Evolutionary conservation across 2,329 filamentous ascomycete genomes (phyloP).

Genomic region (Beauveria asiatica): DNA sequence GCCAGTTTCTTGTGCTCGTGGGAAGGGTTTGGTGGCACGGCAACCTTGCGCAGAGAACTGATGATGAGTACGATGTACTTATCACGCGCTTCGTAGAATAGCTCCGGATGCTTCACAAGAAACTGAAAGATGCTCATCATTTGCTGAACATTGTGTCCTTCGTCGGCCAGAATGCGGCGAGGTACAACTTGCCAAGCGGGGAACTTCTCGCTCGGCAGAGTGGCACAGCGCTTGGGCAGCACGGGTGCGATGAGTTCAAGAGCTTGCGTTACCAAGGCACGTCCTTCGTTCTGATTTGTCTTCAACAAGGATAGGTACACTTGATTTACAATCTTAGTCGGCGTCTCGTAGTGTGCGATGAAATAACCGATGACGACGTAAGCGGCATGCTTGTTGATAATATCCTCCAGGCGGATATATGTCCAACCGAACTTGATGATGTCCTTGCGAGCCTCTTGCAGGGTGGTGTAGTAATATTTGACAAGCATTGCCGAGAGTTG

Average conservation of each 20-base stretch:
- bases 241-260: conserved; percentile 93
- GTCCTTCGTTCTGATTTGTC: conserved; percentile 91
- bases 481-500: conserved; percentile 91
- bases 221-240: conserved; percentile 72
- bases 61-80: conserved; percentile 87
- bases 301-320: conserved; percentile 87
- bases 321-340: conserved; percentile 88
- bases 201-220: conserved; percentile 59
- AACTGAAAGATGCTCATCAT: conserved; percentile 98
- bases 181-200: conserved; percentile 86
- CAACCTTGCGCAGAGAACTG: conserved; percentile 79
- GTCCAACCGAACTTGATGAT: conserved; percentile 99
- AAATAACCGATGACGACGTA: conserved; percentile 98
- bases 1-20: conserved; percentile 88
- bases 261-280: conserved; percentile 85
- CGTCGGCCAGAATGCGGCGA: conserved; percentile 83
- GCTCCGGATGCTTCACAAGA: conserved; percentile 78
- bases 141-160: conserved; percentile 90
- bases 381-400: conserved; percentile 97
- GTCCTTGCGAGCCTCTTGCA: conserved; percentile 90
- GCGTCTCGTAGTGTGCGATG: conserved; percentile 93
- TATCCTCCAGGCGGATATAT: conserved; percentile 94
- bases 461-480: conserved; percentile 82
- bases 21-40: conserved; percentile 71
- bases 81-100: conserved; percentile 93